phyloP scores from a whole-genome alignment of 1,284 basidiomycete species.

The Puccinia horiana region DNA sequence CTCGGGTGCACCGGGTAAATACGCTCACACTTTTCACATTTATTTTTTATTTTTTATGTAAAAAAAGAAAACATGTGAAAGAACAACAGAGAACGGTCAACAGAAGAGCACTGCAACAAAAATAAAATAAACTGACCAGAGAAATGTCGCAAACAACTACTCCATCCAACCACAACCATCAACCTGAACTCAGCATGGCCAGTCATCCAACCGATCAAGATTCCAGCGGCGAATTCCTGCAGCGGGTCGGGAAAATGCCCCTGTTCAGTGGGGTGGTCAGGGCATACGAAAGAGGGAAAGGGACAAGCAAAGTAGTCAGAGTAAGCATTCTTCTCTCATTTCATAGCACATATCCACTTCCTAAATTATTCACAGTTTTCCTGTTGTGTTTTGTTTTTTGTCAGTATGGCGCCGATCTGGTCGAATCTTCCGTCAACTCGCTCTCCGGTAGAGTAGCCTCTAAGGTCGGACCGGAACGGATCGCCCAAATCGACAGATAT shows the following conservation, averaged over 20 bases:
- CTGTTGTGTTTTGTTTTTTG: background rate
- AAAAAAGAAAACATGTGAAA: too few species aligned
- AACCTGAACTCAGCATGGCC: background rate
- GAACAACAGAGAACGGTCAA: background rate
- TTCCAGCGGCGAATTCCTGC: slow-evolving; percentile 1
- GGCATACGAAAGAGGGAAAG: slow-evolving; percentile 75
- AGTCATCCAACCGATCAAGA: background rate
- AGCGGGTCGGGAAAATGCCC: slow-evolving; percentile 63
- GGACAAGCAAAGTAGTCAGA: slow-evolving; percentile 75
- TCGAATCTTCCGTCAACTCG: slow-evolving; percentile 79
- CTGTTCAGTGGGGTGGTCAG: slow-evolving; percentile 71
- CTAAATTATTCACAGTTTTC: background rate
- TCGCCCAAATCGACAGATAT: slow-evolving; percentile 78
- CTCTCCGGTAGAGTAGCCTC: slow-evolving; percentile 82
- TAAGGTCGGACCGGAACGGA: slow-evolving; percentile 64
- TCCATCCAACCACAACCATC: background rate
- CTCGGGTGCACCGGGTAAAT: too few species aligned
- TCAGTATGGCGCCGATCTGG: slow-evolving; percentile 81
- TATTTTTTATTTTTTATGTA: background rate
- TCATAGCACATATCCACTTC: background rate
- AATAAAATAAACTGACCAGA: background rate
- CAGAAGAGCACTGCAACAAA: background rate
- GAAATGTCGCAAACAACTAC: background rate
- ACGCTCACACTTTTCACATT: background rate
- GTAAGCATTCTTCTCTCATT: slow-evolving; percentile 55